Conservation (phyloP, 352 stramenopile genomes). For the Pythium sp. region DNA sequence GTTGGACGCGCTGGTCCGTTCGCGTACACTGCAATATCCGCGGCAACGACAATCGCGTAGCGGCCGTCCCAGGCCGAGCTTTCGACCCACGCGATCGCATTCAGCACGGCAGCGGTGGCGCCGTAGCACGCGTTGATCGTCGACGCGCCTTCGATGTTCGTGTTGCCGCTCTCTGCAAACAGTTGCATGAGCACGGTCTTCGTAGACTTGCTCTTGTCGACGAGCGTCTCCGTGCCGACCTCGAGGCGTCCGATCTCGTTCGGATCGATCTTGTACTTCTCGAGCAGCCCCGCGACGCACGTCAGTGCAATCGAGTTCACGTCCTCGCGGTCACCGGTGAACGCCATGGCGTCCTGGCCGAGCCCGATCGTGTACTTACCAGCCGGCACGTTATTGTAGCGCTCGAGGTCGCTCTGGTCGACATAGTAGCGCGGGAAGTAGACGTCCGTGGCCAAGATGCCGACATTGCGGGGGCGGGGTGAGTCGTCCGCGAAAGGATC, state of each 20-base stretch:
- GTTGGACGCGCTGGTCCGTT: conserved; percentile 88
- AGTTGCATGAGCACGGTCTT: conserved; percentile 83
- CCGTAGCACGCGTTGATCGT: conserved; percentile 98
- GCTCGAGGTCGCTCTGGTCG: conserved; percentile 92
- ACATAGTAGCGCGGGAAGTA: conserved; percentile 96
- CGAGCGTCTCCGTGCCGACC: conserved; percentile 96
- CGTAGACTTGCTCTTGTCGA: conserved; percentile 85
- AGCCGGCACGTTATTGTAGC: conserved; percentile 78
- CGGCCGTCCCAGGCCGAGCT: conserved; percentile 91
- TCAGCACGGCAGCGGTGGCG: conserved; percentile 96
- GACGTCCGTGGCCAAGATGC: conserved; percentile 96
- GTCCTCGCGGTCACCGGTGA: conserved; percentile 71
- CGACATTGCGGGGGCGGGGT: conserved; percentile 79
- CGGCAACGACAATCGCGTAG: conserved; percentile 95
- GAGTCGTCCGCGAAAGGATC: conserved; percentile 13
- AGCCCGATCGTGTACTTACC: conserved; percentile 76
- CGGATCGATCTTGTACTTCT: conserved; percentile 48
- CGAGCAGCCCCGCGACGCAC: conserved; percentile 47
- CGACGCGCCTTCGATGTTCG: conserved; percentile 85
- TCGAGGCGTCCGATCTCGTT: conserved; percentile 92
- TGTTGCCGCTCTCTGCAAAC: conserved; percentile 53
- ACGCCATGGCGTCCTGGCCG: conserved; percentile 57
- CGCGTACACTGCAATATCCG: conserved; percentile 97
- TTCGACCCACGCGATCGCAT: conserved; percentile 95
- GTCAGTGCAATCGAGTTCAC: conserved; percentile 72